phyloP scores from a whole-genome alignment of 192 early-diverging fungal species.

The Entomortierella beljakovae region DNA sequence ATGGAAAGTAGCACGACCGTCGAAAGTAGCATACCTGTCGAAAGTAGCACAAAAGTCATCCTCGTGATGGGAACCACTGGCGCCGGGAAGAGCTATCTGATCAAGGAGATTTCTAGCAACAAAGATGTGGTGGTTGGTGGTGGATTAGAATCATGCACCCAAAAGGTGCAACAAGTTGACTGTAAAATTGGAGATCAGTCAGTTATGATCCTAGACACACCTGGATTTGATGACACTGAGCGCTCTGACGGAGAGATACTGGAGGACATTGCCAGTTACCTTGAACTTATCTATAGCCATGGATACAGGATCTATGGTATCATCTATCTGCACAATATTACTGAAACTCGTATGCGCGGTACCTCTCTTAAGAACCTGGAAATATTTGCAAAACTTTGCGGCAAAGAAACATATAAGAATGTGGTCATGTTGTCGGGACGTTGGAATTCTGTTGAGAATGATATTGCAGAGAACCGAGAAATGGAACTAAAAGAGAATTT shows the following conservation, averaged over 20 bases:
- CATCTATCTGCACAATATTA: conserved; percentile 7
- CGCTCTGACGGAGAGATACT: conserved; percentile 4
- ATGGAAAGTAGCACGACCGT: too few species aligned
- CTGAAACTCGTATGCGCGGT: not conserved
- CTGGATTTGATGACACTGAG: conserved; percentile 5
- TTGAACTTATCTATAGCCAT: not conserved
- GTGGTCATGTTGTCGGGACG: not conserved
- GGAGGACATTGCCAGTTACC: not conserved
- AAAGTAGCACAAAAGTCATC: not conserved
- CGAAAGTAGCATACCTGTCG: too few species aligned
- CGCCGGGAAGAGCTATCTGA: conserved; percentile 13
- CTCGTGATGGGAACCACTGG: conserved; percentile 10
- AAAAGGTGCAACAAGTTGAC: not conserved
- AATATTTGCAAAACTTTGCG: conserved; percentile 4
- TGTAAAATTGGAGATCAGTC: not conserved
- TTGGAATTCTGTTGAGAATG: not conserved
- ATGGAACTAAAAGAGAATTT: not conserved
- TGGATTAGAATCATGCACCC: not conserved
- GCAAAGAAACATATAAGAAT: not conserved
- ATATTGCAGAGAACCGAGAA: not conserved
- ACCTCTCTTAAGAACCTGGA: not conserved
- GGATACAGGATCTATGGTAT: not conserved
- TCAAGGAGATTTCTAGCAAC: conserved; percentile 1
- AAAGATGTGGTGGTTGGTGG: not conserved
- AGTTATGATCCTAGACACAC: conserved; percentile 1